Evolutionary conservation across 257 asterid species (phyloP), one percentile per base, ranked within the genome.

Genomic region (Nicotiana attenuata): DNA sequence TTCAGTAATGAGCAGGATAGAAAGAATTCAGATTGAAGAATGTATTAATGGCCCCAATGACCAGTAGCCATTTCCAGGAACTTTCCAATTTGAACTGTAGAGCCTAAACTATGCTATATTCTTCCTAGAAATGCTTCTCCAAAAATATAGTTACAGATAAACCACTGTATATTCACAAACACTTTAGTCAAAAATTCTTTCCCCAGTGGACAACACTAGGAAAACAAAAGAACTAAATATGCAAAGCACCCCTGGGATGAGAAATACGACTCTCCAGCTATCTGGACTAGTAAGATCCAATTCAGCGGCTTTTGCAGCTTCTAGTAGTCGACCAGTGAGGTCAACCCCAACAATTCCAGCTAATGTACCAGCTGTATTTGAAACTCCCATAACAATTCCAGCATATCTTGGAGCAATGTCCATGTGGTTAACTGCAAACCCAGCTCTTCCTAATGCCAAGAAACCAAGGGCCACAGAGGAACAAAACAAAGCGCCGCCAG

Each of bases 361-460:
- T 64, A 94, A 85, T 2, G 98, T 93, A 6, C 98, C 98, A 1
- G 97, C 98, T 9, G 98, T 93, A 86, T 94, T 94, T 29, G 98
- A 94, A 28, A 93, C 91, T 84, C 98, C 98, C 98, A 94, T 94
- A 10, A 94, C 91, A 56, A 94, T 93, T 64, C 98, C 98, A 1
- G 98, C 98, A 82, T 93, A 94, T 78, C 93, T 91, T 3, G 98
- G 98, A 78, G 97, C 98, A 53, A 94, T 87, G 88, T 94, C 98
- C 97, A 94, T 90, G 88, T 94, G 98, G 76, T 94, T 94, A 47
- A 94, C 97, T 0, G 97, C 98, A 83, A 94, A 94, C 17, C 98
- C 98, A 35, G 97, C 98, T 82, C 98, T 91, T 15, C 97, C 98
- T 4, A 94, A 89, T 14, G 98, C 98, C 92, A 93, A 85, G 85